Evolutionary conservation across 345 rosid species (phyloP).

Genomic region (Populus alba): DNA sequence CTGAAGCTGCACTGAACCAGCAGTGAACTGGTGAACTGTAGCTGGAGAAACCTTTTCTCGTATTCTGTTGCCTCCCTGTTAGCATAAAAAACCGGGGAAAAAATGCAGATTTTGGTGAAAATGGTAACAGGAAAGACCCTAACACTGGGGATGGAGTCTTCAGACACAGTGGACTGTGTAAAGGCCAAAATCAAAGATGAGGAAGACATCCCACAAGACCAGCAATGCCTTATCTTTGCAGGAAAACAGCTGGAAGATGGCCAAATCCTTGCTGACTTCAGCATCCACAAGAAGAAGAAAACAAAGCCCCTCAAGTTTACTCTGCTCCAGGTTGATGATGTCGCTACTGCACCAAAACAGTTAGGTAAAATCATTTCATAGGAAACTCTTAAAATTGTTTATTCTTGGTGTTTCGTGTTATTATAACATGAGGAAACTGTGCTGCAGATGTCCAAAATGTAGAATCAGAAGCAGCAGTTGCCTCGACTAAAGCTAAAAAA

Average conservation of each 20-base stretch:
- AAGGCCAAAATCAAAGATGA: neutral
- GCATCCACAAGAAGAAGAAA: neutral
- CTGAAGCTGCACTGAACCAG: too few species aligned
- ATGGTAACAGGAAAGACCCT: neutral
- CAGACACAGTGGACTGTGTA: neutral
- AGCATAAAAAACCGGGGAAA: neutral
- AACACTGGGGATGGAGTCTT: neutral
- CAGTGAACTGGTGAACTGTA: too few species aligned
- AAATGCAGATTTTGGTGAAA: neutral
- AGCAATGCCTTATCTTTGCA: neutral
- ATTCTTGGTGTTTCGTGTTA: neutral
- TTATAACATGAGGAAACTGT: neutral
- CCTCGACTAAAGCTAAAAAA: conserved; percentile 23
- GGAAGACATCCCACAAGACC: neutral
- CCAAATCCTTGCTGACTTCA: neutral
- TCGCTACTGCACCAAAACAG: neutral
- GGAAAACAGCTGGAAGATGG: neutral
- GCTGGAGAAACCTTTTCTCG: too few species aligned
- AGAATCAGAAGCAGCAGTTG: conserved; percentile 15
- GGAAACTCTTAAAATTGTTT: neutral
- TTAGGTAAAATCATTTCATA: neutral
- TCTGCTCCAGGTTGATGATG: neutral
- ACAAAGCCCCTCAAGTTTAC: neutral
- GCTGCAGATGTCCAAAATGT: conserved; percentile 13
- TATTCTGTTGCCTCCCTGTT: neutral